Percentiles rank a stretch among this genome's conserved stretches.
Evolutionary conservation across 495 filamentous ascomycete species (phyloP).

Genomic region (Clavariopsis aquatica): DNA sequence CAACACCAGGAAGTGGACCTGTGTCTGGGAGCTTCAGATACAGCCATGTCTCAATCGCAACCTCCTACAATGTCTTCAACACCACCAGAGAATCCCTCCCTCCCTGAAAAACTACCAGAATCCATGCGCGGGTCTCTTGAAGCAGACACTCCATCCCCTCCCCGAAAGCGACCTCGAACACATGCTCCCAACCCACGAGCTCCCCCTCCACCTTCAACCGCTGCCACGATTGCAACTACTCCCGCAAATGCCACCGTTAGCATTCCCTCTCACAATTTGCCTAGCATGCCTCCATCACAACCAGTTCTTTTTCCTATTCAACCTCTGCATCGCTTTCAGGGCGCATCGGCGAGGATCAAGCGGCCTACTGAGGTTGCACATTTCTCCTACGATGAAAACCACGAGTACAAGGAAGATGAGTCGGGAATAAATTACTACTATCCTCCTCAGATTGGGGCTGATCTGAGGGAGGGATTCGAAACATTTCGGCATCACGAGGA

Average conservation of each 20-base stretch:
- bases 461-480: conserved; percentile 79
- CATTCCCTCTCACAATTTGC: too few species aligned
- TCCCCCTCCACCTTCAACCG: neutral
- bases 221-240: neutral
- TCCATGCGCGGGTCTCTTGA: neutral
- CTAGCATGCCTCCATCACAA: neutral
- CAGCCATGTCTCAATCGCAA: neutral
- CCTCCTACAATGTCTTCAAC: neutral
- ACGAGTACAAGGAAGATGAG: conserved; percentile 71
- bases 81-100: neutral
- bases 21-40: neutral
- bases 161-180: conserved; percentile 1
- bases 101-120: neutral
- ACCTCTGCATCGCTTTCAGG: conserved; percentile 22
- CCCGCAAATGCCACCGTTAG: too few species aligned
- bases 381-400: conserved; percentile 88
- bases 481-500: conserved; percentile 82
- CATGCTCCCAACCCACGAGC: neutral
- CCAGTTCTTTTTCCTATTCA: conserved; percentile 19
- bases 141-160: neutral
- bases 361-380: conserved; percentile 66
- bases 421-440: conserved; percentile 87
- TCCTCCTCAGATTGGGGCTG: conserved; percentile 65
- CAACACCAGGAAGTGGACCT: neutral
- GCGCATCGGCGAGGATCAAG: conserved; percentile 28